phyloP scores from a whole-genome alignment of 169 alveolate species.

The Cryptosporidium tyzzeri region DNA sequence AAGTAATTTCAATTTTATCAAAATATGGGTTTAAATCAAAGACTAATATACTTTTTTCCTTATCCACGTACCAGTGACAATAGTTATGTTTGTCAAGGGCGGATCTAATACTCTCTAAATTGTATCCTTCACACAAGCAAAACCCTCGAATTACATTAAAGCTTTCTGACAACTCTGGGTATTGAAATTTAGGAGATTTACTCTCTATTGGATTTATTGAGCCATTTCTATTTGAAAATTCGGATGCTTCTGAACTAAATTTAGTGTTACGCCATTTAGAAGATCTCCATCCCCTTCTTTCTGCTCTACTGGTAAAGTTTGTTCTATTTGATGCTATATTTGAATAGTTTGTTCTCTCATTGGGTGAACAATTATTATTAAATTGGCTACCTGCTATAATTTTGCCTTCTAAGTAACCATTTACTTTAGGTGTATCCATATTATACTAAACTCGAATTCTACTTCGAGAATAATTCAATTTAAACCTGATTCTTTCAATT shows the following conservation, averaged over 20 bases:
- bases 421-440: background rate
- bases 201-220: background rate
- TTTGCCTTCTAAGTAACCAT: background rate
- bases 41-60: slow-evolving; percentile 47
- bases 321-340: background rate
- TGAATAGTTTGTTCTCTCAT: background rate
- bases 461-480: background rate
- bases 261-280: slow-evolving; percentile 14
- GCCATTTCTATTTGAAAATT: background rate
- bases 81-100: slow-evolving; percentile 62
- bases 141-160: slow-evolving; percentile 68
- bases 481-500: background rate
- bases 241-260: slow-evolving; percentile 4
- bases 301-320: background rate
- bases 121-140: slow-evolving; percentile 64
- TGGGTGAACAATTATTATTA: background rate
- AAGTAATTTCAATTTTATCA: slow-evolving; percentile 57
- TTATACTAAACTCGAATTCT: background rate
- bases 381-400: background rate
- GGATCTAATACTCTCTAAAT: slow-evolving; percentile 32
- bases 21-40: slow-evolving; percentile 62
- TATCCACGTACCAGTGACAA: slow-evolving; percentile 64
- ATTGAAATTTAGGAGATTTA: background rate
- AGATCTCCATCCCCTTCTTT: slow-evolving; percentile 48
- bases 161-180: slow-evolving; percentile 12